Evolutionary conservation across 176 grass and related monocot genomes (phyloP), one percentile per base, ranked within the genome.

Genomic region (Oryza glumipatula): DNA sequence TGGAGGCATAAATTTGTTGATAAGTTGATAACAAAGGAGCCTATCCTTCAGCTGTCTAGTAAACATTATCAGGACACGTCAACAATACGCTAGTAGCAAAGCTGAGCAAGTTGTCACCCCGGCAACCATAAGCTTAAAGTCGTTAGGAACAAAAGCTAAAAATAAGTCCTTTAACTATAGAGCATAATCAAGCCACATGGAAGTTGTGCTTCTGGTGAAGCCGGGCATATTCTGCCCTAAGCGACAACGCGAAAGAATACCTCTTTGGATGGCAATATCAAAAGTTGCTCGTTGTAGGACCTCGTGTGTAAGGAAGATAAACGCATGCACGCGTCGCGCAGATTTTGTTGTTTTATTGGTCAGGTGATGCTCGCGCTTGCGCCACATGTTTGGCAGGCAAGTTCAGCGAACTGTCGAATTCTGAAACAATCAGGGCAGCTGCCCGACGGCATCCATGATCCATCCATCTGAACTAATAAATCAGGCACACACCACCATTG

Each of bases 151-250:
- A 80, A 80, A 73, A 67, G 79, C 74, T 73, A 9, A 70, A 72
- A 80, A 76, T 33, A 43, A 70, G 47, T 28, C 45, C 80, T 52
- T 82, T 28, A 73, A 19, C 39, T 43, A 70, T 70, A 4, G 49
- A 76, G 64, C 69, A 87, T 80, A 80, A 80, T 83, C 75, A 54
- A 26, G 70, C 60, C 63, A 80, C 88, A 15, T 75, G 26, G 68
- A 90, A 83, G 61, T 68, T 75, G 32, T 70, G 84, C 80, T 68
- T 70, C 69, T 32, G 32, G 44, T 80, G 83, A 90, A 87, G 70
- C 28, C 24, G 41, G 4, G 80, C 84, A 87, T 75, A 87, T 83
- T 77, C 69, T 21, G 22, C 39, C 43, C 13, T 11, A 11, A 63
- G 9, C 58, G 2, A 63, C 58, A 23, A 19, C 22, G 58, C 58